Evolutionary conservation across 2,329 filamentous ascomycete species (phyloP), one percentile per base, ranked within the genome.

Genomic region (Domatiomyces globalis): DNA sequence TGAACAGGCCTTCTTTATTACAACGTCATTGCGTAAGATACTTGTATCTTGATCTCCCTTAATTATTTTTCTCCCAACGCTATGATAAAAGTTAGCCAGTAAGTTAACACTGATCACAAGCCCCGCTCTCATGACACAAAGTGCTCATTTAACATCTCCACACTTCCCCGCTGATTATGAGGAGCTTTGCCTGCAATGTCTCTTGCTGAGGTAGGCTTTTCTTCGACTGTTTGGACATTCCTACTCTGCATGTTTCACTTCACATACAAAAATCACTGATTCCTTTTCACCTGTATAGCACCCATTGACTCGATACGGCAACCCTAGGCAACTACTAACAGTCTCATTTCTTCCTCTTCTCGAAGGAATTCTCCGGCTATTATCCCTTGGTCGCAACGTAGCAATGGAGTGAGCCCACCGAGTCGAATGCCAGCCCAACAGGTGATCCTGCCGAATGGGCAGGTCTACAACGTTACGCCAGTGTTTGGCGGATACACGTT

Each of bases 401-500:
- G 4, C 33, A 39, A 39, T 15, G 33, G 33, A 39, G 33, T 39
- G 12, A 39, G 15, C 33, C 15, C 33, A 5, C 33, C 33, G 33
- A 39, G 33, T 39, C 33, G 22, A 27, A 47, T 47, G 45, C 45
- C 45, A 8, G 10, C 18, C 4, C 58, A 60, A 49, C 54, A 52
- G 20, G 55, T 56, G 6, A 78, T 84, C 66, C 74, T 96, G 59
- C 90, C 90, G 46, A 94, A 95, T 69, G 90, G 89, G 63, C 87
- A 92, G 69, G 83, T 63, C 84, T 82, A 61, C 51, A 57, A 49
- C 2, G 84, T 94, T 29, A 81, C 80, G 12, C 85, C 88, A 0
- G 87, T 95, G 22, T 95, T 95, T 65, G 87, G 85, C n/a, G 90
- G 90, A 29, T 76, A 92, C 51, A 86, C 83, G 62, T 95, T 95